These are phyloP conservation scores for Lobosporangium transversale DNA, from an alignment of 192 early-diverging fungal genomes.

Conservation along the genomic window DNA sequence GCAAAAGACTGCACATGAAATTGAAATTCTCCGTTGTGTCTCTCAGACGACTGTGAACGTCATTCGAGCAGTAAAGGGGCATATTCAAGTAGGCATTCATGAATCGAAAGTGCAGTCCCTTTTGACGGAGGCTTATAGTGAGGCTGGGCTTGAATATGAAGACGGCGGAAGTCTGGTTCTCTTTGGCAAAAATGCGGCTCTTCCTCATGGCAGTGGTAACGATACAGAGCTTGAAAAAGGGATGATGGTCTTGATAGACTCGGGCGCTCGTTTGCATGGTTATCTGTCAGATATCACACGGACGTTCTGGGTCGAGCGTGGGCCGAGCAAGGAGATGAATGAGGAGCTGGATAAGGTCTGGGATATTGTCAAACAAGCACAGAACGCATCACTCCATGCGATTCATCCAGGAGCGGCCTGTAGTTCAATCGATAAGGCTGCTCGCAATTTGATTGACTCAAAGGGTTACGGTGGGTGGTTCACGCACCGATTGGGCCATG, in stretches of 20 bases:
- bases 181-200: conserved; percentile 60
- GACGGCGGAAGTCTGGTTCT: conserved; percentile 50
- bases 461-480: conserved; percentile 57
- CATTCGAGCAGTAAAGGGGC: conserved; percentile 51
- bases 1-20: conserved; percentile 56
- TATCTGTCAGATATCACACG: conserved; percentile 63
- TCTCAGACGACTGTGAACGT: conserved; percentile 54
- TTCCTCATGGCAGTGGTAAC: conserved; percentile 59
- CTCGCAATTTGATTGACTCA: conserved; percentile 46
- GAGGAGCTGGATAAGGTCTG: conserved; percentile 57
- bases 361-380: conserved; percentile 58
- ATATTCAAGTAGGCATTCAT: conserved; percentile 41
- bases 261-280: conserved; percentile 56
- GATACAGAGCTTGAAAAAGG: conserved; percentile 43
- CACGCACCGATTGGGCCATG: conserved; percentile 64
- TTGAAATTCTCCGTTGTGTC: conserved; percentile 62
- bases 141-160: conserved; percentile 52
- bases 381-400: conserved; percentile 47
- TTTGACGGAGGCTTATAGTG: conserved; percentile 40
- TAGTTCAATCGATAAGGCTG: conserved; percentile 59
- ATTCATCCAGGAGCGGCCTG: conserved; percentile 40
- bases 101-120: conserved; percentile 53
- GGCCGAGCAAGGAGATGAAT: conserved; percentile 33
- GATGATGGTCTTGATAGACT: conserved; percentile 60
- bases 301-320: conserved; percentile 56